Evolutionary conservation across 495 filamentous ascomycete genomes (phyloP).

Genomic region (Tuber calosporum): DNA sequence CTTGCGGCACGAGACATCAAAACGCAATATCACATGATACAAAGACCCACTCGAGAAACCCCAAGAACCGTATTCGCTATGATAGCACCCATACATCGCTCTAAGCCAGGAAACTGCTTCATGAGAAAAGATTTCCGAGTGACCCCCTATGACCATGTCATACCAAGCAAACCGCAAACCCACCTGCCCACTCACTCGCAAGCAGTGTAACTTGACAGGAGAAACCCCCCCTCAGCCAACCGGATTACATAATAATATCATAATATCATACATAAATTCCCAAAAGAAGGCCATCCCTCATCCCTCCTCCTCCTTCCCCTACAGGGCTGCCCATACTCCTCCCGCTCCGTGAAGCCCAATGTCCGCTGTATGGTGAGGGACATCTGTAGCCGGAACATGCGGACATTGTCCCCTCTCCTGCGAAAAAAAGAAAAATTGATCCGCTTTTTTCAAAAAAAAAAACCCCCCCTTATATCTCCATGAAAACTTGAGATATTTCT

Average conservation of each 20-base stretch:
- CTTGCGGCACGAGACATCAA: too few species aligned
- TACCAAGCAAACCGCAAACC: background rate
- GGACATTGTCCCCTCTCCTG: too few species aligned
- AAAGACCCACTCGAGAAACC: background rate
- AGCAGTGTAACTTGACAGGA: background rate
- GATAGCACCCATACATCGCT: background rate
- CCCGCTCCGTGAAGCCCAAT: background rate
- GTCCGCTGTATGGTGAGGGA: background rate
- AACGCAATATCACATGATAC: too few species aligned
- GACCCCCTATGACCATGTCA: background rate
- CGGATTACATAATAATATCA: too few species aligned
- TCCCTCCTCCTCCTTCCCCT: too few species aligned
- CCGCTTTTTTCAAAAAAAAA: too few species aligned
- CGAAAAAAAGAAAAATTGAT: too few species aligned
- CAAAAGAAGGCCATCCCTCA: background rate
- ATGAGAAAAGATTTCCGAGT: background rate
- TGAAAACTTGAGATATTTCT: too few species aligned
- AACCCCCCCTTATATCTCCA: too few species aligned
- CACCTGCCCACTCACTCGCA: conserved; percentile 1
- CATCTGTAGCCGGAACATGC: too few species aligned
- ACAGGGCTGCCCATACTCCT: background rate
- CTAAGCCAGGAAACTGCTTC: background rate
- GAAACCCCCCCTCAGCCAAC: background rate
- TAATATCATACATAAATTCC: background rate
- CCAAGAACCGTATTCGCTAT: background rate